phyloP scores from a whole-genome alignment of 2,329 filamentous ascomycete genomes.

The Rhynchosporium secalis region DNA sequence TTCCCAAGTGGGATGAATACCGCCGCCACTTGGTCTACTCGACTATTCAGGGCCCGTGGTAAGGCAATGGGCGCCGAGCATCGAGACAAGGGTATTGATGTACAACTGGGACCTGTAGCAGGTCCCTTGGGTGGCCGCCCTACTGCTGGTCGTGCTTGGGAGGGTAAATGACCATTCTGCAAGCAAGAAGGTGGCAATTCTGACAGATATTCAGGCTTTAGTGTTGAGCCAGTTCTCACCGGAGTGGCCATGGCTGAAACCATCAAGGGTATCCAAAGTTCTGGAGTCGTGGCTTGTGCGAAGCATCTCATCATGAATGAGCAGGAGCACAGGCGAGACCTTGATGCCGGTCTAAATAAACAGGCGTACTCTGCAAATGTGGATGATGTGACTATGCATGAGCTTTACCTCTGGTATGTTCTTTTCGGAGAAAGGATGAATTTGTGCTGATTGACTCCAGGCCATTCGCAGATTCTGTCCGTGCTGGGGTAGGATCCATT shows the following conservation, averaged over 20 bases:
- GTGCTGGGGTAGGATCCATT: conserved; percentile 73
- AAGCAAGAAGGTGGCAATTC: not conserved
- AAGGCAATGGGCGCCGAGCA: conserved; percentile 70
- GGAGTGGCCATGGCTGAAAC: conserved; percentile 71
- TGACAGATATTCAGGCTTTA: conserved; percentile 46
- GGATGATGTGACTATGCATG: conserved; percentile 62
- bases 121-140: conserved; percentile 65
- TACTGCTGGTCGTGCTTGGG: conserved; percentile 71
- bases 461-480: conserved; percentile 57
- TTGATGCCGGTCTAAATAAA: conserved; percentile 42
- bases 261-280: conserved; percentile 77
- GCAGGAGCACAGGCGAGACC: conserved; percentile 55
- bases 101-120: conserved; percentile 74
- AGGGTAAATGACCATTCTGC: conserved; percentile 42
- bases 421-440: not conserved
- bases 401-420: conserved; percentile 55
- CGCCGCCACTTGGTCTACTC: conserved; percentile 73
- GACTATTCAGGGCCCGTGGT: conserved; percentile 66
- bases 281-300: conserved; percentile 78
- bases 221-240: conserved; percentile 74
- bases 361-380: conserved; percentile 65
- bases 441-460: conserved; percentile 26
- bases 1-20: conserved; percentile 77
- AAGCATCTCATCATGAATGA: conserved; percentile 73
- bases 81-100: conserved; percentile 70